phyloP scores from a whole-genome alignment of 2,329 filamentous ascomycete genomes.

The Apiospora aurea region DNA sequence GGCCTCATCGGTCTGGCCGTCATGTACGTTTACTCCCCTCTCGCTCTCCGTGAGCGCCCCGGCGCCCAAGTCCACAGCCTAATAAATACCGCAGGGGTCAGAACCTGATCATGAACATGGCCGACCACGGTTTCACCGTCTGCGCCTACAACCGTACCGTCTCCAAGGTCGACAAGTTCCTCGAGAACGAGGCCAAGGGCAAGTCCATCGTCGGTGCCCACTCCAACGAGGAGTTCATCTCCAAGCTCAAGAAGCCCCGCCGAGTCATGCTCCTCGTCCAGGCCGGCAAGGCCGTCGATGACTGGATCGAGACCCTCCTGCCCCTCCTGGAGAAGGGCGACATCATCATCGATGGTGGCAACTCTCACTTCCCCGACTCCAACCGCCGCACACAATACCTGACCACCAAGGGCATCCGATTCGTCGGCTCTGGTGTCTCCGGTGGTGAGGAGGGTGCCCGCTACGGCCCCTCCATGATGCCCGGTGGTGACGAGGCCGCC shows the following conservation, averaged over 20 bases:
- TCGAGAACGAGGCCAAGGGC: slow-evolving; percentile 91
- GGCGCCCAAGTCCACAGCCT: slow-evolving; percentile 77
- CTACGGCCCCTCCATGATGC: slow-evolving; percentile 97
- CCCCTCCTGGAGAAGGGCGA: slow-evolving; percentile 84
- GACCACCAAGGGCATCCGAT: slow-evolving; percentile 84
- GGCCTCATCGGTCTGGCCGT: slow-evolving; percentile 93
- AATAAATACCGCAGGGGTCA: slow-evolving; percentile 61
- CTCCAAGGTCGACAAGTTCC: slow-evolving; percentile 95
- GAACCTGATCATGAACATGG: slow-evolving; percentile 90
- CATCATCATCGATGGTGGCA: slow-evolving; percentile 99
- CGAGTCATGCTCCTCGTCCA: slow-evolving; percentile 99
- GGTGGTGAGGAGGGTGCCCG: slow-evolving; percentile 99
- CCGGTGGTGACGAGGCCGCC: slow-evolving; percentile 96
- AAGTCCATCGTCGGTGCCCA: slow-evolving; percentile 95
- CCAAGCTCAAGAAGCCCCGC: slow-evolving; percentile 96
- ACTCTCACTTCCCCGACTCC: slow-evolving; percentile 99
- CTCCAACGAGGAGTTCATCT: slow-evolving; percentile 90
- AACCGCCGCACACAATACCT: slow-evolving; percentile 97
- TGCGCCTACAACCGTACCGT: slow-evolving; percentile 99
- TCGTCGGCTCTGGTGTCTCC: slow-evolving; percentile 96
- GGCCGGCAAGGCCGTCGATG: slow-evolving; percentile 96
- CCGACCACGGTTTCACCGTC: slow-evolving; percentile 93
- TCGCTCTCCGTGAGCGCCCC: slow-evolving; percentile 87
- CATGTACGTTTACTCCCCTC: slow-evolving; percentile 73
- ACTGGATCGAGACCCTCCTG: slow-evolving; percentile 96